Conservation (phyloP, 257 asterid genomes). For the Solanum medicagineum region DNA sequence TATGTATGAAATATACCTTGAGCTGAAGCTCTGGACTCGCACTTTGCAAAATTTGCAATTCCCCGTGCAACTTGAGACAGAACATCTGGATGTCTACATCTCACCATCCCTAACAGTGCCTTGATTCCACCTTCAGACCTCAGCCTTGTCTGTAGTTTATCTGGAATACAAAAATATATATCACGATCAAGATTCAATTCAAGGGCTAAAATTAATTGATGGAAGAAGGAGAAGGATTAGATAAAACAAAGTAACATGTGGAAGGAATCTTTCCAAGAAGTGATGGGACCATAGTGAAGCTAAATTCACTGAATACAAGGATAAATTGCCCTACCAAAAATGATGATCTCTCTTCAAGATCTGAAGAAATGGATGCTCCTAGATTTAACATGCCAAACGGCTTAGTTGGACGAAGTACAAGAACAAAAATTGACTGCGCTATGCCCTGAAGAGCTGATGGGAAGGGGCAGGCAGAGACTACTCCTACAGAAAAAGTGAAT, state of each 20-base stretch:
- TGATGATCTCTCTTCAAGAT: background rate
- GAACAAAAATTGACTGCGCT: background rate
- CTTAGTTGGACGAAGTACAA: background rate
- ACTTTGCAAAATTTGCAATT: constrained; percentile 91
- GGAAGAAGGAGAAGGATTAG: background rate
- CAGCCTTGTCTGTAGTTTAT: constrained; percentile 83
- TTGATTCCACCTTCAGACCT: constrained; percentile 97
- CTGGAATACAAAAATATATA: constrained; percentile 18
- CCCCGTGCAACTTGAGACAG: constrained; percentile 98
- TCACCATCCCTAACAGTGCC: constrained; percentile 96
- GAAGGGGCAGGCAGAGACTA: background rate
- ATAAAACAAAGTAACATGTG: background rate
- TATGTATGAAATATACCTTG: constrained; percentile 38
- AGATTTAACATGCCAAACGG: background rate
- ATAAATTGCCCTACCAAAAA: background rate
- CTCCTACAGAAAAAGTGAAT: constrained; percentile 1
- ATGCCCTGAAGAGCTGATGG: background rate
- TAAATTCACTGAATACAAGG: background rate
- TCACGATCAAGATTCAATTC: background rate
- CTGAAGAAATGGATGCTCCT: background rate
- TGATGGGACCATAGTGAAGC: background rate
- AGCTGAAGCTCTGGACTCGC: constrained; percentile 86
- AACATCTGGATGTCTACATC: constrained; percentile 92
- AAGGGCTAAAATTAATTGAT: background rate
- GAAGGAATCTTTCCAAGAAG: background rate